Evolutionary conservation across 495 filamentous ascomycete genomes (phyloP).

Genomic region (Hamigera avellanea): DNA sequence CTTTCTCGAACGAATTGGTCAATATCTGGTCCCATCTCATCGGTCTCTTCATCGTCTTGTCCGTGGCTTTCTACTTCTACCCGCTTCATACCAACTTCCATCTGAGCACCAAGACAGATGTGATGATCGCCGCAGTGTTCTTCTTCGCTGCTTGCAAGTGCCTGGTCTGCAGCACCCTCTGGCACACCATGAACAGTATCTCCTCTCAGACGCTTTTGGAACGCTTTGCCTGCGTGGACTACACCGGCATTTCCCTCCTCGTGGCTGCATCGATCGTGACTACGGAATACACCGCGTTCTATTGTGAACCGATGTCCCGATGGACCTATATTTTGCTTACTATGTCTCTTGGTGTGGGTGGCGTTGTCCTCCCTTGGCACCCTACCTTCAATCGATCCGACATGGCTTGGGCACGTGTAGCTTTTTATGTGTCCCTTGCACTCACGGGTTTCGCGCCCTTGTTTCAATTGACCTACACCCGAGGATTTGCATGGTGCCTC

Average conservation of each 20-base stretch:
- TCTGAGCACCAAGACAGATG: slow-evolving; percentile 72
- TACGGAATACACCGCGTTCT: slow-evolving; percentile 96
- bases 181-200: slow-evolving; percentile 97
- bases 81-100: slow-evolving; percentile 76
- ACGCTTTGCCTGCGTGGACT: slow-evolving; percentile 95
- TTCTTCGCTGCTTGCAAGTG: slow-evolving; percentile 97
- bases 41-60: slow-evolving; percentile 73
- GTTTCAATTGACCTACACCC: slow-evolving; percentile 65
- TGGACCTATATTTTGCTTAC: slow-evolving; percentile 82
- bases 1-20: slow-evolving; percentile 81
- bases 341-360: slow-evolving; percentile 68
- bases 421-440: slow-evolving; percentile 80
- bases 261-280: slow-evolving; percentile 97
- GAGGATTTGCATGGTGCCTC: slow-evolving; percentile 60
- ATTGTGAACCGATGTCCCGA: slow-evolving; percentile 83
- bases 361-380: slow-evolving; percentile 92
- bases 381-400: slow-evolving; percentile 88
- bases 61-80: slow-evolving; percentile 95
- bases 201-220: slow-evolving; percentile 83
- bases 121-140: slow-evolving; percentile 84
- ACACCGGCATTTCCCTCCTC: slow-evolving; percentile 92
- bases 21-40: slow-evolving; percentile 97
- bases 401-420: slow-evolving; percentile 84
- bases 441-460: slow-evolving; percentile 88
- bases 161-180: slow-evolving; percentile 86